Evolutionary conservation across 2,329 filamentous ascomycete species (phyloP).

Genomic region (Canariomyces notabilis): DNA sequence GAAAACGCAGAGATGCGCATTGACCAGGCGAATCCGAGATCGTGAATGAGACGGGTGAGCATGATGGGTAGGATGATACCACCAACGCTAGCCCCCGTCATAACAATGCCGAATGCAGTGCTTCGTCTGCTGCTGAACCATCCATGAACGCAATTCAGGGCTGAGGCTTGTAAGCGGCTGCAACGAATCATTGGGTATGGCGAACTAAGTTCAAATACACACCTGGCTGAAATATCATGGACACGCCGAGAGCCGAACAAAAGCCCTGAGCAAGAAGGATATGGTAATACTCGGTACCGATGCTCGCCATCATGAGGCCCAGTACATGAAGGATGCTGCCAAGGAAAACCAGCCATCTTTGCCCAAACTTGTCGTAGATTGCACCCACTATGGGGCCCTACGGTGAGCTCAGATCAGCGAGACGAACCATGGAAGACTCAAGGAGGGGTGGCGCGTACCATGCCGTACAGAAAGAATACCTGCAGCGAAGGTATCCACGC

Average conservation of each 20-base stretch:
- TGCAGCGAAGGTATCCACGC: slow-evolving; percentile 59
- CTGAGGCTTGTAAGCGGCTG: slow-evolving; percentile 28
- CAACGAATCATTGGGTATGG: background rate
- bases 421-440: too few relatives aligned
- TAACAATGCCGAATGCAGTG: slow-evolving; percentile 27
- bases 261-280: slow-evolving; percentile 37
- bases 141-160: slow-evolving; percentile 14
- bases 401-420: too few relatives aligned
- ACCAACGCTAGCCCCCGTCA: slow-evolving; percentile 31
- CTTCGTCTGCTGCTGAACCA: slow-evolving; percentile 26
- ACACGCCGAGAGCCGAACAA: slow-evolving; percentile 33
- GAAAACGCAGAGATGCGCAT: slow-evolving; percentile 37
- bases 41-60: slow-evolving; percentile 31
- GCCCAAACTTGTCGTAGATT: slow-evolving; percentile 59
- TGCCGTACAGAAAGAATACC: slow-evolving; percentile 49
- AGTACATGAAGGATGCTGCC: slow-evolving; percentile 55
- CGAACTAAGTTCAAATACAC: background rate
- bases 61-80: slow-evolving; percentile 40
- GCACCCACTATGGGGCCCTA: slow-evolving; percentile 54
- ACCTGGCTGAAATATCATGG: slow-evolving; percentile 27
- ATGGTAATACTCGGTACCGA: slow-evolving; percentile 40
- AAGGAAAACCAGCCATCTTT: slow-evolving; percentile 46
- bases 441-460: slow-evolving; percentile 13
- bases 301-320: slow-evolving; percentile 57
- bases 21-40: slow-evolving; percentile 37